A percentile compares a stretch with the other conserved stretches of the same genome.
phyloP scores from a whole-genome alignment of 1,284 basidiomycete species.

The Porphyrellus sp. region DNA sequence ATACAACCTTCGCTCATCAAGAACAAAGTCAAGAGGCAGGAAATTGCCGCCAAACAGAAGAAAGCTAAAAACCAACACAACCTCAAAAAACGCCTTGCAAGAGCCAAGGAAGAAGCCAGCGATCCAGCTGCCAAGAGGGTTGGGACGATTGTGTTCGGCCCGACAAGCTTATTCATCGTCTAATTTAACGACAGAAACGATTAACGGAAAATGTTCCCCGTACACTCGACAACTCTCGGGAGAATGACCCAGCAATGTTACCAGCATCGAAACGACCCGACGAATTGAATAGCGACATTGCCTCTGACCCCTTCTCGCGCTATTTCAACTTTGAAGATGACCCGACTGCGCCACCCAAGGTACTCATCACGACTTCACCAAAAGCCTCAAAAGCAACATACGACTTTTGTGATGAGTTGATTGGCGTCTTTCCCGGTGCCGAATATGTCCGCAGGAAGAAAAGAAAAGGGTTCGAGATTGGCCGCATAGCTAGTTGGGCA shows the following conservation, averaged over 20 bases:
- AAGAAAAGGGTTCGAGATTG: conserved; percentile 91
- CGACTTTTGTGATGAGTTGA: conserved; percentile 88
- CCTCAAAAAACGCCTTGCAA: conserved; percentile 74
- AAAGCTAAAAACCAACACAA: conserved; percentile 80
- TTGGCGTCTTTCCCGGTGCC: conserved; percentile 90
- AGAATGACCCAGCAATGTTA: conserved; percentile 84
- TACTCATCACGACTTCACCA: conserved; percentile 89
- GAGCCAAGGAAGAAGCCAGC: conserved; percentile 66
- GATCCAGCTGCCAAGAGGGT: conserved; percentile 75
- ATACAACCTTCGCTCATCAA: conserved; percentile 69
- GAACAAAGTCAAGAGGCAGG: conserved; percentile 84
- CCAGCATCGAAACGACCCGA: conserved; percentile 40
- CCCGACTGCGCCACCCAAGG: conserved; percentile 71
- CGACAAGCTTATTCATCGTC: neutral
- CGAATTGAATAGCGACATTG: conserved; percentile 65
- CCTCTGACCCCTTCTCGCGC: conserved; percentile 68
- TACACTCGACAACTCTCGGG: conserved; percentile 92
- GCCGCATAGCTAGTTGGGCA: conserved; percentile 92
- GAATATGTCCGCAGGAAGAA: conserved; percentile 90
- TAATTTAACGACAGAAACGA: conserved; percentile 61
- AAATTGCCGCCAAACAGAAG: conserved; percentile 71
- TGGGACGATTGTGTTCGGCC: conserved; percentile 21
- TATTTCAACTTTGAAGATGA: conserved; percentile 67
- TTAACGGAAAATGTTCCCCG: conserved; percentile 81
- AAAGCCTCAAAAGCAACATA: conserved; percentile 83